Base-by-base conservation (phyloP, 257 asterid species). In the Ehretia macrophylla region DNA sequence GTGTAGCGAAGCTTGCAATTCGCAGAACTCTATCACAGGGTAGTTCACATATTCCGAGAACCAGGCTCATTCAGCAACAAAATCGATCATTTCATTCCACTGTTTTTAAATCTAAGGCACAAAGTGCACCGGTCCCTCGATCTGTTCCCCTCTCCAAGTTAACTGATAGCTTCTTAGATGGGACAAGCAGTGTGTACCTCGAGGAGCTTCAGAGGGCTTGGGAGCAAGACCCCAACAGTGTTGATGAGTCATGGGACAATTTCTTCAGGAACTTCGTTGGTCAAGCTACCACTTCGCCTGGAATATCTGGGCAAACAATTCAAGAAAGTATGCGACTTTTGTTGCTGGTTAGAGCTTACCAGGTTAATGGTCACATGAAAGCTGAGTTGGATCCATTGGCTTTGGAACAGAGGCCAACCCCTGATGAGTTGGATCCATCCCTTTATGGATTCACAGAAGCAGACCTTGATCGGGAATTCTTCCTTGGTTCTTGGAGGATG, bases 161-260 rank as follows among this genome's bases (percentile, higher is more conserved):
- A 76, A 85, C 98, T 63, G 98, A 92, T 60, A 92, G 92, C 75
- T 92, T 92, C 82, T 83, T 92, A 74, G 98, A 73, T 70, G 97
- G 95, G 44, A 91, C 96, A 9, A 91, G 96, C 80, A 91, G 98
- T 48, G 98, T 91, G 51, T 91, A 91, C 79, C 86, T 91, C 22
- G 98, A 91, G 81, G 98, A 91, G 87, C 85, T 88, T 20, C 98
- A 91, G 84, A 72, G 98, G 70, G 86, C 96, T 20, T 91, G 98
- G 98, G 98, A 91, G 84, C 85, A 91, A 67, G 96, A 91, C 70
- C 96, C 97, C 4, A 72, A 60, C 49, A 91, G 98, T 42, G 98
- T 91, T 62, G 98, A 91, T 71, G 98, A 88, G 57, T 91, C 98
- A 8, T 91, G 98, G 98, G 98, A 91, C 72, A 91, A 88, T 63